These are phyloP conservation scores for Arabidopsis thaliana DNA, from an alignment of 345 rosid genomes.

Conservation along the genomic window TAIR10.1 NC_003074.8:696501-697000, in stretches of 20 bases:
- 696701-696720: slow-evolving; percentile 52
- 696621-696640: slow-evolving; percentile 98
- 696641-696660: slow-evolving; percentile 84
- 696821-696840: slow-evolving; percentile 91
- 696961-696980: slow-evolving; percentile 1
- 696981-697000: neutral
- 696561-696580: neutral
- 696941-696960: neutral
- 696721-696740: neutral
- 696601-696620: slow-evolving; percentile 90
- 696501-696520: neutral
- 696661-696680: slow-evolving; percentile 97
- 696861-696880: slow-evolving; percentile 99
- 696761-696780: neutral
- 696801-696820: slow-evolving; percentile 97
- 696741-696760: neutral
- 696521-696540: slow-evolving; percentile 29
- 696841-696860: slow-evolving; percentile 95
- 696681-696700: slow-evolving; percentile 88
- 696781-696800: slow-evolving; percentile 4
- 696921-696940: neutral
- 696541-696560: slow-evolving; percentile 3
- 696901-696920: neutral
- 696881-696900: slow-evolving; percentile 71
- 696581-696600: slow-evolving; percentile 56